These are phyloP conservation scores for Fraxinus albicans DNA, from an alignment of 305 asterid genomes.

Conservation along the genomic window DNA sequence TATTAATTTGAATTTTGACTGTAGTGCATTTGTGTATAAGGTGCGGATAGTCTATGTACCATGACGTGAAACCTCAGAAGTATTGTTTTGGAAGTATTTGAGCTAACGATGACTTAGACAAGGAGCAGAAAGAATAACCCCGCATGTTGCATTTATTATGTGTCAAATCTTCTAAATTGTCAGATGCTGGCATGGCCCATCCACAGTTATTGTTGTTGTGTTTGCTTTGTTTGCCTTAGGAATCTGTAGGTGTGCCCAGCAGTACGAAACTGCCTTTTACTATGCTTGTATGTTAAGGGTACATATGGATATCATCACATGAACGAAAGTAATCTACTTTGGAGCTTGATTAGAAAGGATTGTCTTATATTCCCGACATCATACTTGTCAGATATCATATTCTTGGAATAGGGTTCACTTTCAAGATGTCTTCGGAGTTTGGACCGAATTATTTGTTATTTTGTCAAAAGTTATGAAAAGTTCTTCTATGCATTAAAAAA, in stretches of 20 bases:
- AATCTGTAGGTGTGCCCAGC: not conserved
- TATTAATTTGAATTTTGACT: not conserved
- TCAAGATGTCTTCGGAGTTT: not conserved
- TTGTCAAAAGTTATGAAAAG: not conserved
- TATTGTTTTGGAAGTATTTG: not conserved
- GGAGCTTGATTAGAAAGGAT: slow-evolving; percentile 1
- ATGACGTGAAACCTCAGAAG: not conserved
- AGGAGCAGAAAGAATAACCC: not conserved
- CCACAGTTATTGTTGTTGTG: not conserved
- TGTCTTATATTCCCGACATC: not conserved
- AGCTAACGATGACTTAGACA: not conserved
- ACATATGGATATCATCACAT: not conserved
- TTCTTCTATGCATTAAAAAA: not conserved
- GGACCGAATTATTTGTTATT: not conserved
- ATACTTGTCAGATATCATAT: not conserved
- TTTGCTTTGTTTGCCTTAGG: not conserved
- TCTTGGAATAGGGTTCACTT: slow-evolving; percentile 3
- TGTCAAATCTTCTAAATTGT: not conserved
- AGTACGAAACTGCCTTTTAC: not conserved
- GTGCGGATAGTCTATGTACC: not conserved
- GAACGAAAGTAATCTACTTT: not conserved
- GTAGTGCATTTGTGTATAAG: not conserved
- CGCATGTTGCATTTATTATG: not conserved
- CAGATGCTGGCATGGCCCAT: not conserved
- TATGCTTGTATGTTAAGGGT: not conserved